phyloP scores from a whole-genome alignment of 345 rosid species.

The thale cress (Arabidopsis thaliana) region DNA sequence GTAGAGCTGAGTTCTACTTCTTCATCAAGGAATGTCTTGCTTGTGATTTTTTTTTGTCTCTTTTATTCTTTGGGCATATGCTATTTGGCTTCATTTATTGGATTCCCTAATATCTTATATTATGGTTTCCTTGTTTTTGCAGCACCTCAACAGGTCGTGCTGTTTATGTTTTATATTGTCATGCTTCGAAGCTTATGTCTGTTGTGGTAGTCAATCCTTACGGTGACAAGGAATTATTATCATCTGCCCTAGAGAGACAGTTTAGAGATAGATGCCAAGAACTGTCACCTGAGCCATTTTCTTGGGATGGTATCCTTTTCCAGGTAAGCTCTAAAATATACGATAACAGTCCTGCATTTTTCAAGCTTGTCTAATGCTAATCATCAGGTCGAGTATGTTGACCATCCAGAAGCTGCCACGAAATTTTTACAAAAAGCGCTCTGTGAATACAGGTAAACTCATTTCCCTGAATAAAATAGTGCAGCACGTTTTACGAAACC shows the following conservation, averaged over 20 bases:
- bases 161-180: conserved; percentile 65
- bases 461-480: conserved; percentile 13
- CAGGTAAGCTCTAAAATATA: conserved; percentile 54
- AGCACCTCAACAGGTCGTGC: conserved; percentile 81
- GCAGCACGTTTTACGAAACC: conserved; percentile 26
- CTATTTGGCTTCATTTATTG: background rate
- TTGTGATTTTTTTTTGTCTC: background rate
- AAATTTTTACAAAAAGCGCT: conserved; percentile 70
- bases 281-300: conserved; percentile 58
- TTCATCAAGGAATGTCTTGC: too few relatives aligned
- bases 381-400: conserved; percentile 84
- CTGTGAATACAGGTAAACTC: conserved; percentile 68
- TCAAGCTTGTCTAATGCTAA: conserved; percentile 19
- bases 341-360: conserved; percentile 27
- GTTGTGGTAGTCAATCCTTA: conserved; percentile 78
- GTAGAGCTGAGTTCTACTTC: conserved; percentile 43
- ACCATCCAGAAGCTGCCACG: conserved; percentile 69
- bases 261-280: conserved; percentile 83
- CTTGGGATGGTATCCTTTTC: conserved; percentile 53
- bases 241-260: conserved; percentile 77
- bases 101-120: conserved; percentile 1
- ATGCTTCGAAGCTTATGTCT: conserved; percentile 53
- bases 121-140: conserved; percentile 36
- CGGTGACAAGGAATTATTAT: conserved; percentile 66
- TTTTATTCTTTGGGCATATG: conserved; percentile 9